Conservation (phyloP, 169 alveolate genomes). For the Plasmodium adleri region DNA sequence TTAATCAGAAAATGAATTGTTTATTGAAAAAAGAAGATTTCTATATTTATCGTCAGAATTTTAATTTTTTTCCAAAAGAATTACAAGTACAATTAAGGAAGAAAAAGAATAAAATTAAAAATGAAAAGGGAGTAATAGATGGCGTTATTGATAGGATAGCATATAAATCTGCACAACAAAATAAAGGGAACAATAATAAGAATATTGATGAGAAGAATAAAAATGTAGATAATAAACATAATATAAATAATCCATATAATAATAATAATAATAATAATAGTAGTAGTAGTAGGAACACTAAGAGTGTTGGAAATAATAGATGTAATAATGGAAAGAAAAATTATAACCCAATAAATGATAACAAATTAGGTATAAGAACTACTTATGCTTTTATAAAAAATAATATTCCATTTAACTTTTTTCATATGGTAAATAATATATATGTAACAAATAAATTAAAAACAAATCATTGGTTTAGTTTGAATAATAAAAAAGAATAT, state of each 20-base stretch:
- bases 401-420: slow-evolving; percentile 33
- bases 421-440: slow-evolving; percentile 32
- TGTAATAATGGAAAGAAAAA: neutral
- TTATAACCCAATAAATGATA: slow-evolving; percentile 24
- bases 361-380: neutral
- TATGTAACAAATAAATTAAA: slow-evolving; percentile 38
- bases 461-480: slow-evolving; percentile 10
- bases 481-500: slow-evolving; percentile 21
- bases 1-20: slow-evolving; percentile 32
- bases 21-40: slow-evolving; percentile 46
- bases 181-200: slow-evolving; percentile 3
- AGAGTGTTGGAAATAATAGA: neutral
- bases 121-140: slow-evolving; percentile 14
- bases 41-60: slow-evolving; percentile 43
- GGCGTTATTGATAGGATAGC: slow-evolving; percentile 5
- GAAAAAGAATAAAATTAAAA: slow-evolving; percentile 15
- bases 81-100: slow-evolving; percentile 21
- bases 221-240: neutral
- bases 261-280: too few species aligned
- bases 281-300: neutral
- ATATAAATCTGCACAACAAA: neutral
- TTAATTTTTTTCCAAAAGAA: slow-evolving; percentile 34
- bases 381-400: slow-evolving; percentile 26
- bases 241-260: neutral
- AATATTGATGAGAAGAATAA: neutral